These are phyloP conservation scores for Saturnispora quitensis DNA, from an alignment of 805 yeast species.

Conservation along the genomic window DNA sequence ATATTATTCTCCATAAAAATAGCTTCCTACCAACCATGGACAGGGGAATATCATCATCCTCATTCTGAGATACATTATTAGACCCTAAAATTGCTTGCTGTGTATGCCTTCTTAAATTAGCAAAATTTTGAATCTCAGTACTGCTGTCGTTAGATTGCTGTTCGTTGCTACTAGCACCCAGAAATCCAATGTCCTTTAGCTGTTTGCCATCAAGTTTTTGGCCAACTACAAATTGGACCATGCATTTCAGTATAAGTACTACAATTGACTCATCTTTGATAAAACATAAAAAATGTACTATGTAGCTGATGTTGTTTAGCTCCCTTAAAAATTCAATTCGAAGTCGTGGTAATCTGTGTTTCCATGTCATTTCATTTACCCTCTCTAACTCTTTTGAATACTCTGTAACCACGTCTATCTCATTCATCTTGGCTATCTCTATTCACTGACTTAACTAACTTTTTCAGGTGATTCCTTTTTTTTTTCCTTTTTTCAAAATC, in stretches of 20 bases:
- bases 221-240: slow-evolving; percentile 2
- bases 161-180: not conserved
- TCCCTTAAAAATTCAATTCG: not conserved
- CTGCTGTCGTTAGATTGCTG: not conserved
- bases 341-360: not conserved
- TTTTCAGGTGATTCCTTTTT: not conserved
- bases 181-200: not conserved
- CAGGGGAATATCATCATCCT: not conserved
- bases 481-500: not conserved
- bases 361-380: not conserved
- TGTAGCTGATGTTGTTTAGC: slow-evolving; percentile 1
- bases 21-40: slow-evolving; percentile 17
- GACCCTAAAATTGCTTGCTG: not conserved
- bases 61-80: too few relatives aligned
- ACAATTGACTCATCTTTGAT: slow-evolving; percentile 11
- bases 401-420: not conserved
- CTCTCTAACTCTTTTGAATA: not conserved
- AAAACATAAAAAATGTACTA: slow-evolving; percentile 8
- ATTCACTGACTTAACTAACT: not conserved
- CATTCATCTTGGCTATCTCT: not conserved
- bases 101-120: slow-evolving; percentile 1
- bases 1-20: slow-evolving; percentile 26
- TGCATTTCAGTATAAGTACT: not conserved
- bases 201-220: not conserved
- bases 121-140: not conserved